Conservation (phyloP, 345 rosid genomes). For the Erysimum cheiranthoides region DNA sequence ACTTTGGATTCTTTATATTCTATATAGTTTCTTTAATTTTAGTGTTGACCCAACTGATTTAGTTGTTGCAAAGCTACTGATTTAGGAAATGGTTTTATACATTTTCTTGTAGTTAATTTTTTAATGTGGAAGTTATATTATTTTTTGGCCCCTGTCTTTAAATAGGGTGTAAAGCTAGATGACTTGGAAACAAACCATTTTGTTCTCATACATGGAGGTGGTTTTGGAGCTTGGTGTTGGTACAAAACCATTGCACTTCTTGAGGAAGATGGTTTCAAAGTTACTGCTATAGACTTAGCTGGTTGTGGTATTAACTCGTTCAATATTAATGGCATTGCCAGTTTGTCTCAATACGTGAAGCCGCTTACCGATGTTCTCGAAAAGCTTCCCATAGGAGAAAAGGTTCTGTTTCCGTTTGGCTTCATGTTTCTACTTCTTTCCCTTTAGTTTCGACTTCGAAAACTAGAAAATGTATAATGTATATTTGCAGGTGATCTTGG, state of each 20-base stretch:
- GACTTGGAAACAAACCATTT: conserved; percentile 86
- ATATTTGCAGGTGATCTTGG: conserved; percentile 79
- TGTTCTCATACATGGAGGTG: conserved; percentile 95
- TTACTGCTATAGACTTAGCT: conserved; percentile 85
- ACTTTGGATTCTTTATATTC: neutral
- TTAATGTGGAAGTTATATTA: neutral
- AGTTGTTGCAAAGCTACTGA: conserved; percentile 4
- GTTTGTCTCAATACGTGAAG: conserved; percentile 83
- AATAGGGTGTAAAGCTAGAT: conserved; percentile 72
- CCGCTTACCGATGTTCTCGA: conserved; percentile 82
- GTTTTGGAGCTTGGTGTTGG: conserved; percentile 99
- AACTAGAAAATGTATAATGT: conserved; percentile 12
- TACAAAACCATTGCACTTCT: conserved; percentile 93
- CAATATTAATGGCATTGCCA: conserved; percentile 67
- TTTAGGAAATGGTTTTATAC: neutral
- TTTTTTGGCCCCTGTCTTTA: neutral
- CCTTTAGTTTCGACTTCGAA: neutral
- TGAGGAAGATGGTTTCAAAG: conserved; percentile 88
- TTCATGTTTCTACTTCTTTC: conserved; percentile 22
- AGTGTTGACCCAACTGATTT: neutral
- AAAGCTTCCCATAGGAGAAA: conserved; percentile 70
- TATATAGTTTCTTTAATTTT: neutral
- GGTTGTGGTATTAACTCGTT: conserved; percentile 91
- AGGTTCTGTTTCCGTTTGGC: conserved; percentile 54
- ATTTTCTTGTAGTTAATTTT: neutral